Base-by-base conservation (phyloP, 108 stramenopile species). In the Thalassiosira profunda region DNA sequence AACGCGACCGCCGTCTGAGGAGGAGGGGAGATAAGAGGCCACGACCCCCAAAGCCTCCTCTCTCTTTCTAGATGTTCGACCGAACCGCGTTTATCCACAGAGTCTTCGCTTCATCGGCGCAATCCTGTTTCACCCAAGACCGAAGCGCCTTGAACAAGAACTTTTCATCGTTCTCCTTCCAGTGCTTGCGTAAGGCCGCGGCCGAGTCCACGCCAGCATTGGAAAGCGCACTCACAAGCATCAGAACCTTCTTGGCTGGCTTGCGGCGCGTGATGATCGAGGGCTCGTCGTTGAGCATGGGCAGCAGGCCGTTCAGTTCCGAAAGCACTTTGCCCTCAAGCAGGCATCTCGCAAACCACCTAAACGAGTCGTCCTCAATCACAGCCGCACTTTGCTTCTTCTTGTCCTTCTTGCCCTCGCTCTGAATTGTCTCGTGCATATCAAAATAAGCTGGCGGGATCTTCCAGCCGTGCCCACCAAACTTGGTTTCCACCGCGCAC, bases 271-370 rank as follows among this genome's bases (percentile, higher is more conserved):
- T 95, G 15, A 95, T 83, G 12, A 89, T 80, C 15, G 74, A 37
- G 17, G 94, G 89, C 24, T 76, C 84, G 35, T 92, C 94, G 44
- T 89, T 95, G 35, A 90, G 69, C 51, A 86, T 38, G 11, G 44
- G 65, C 10, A 47, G 5, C 11, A 92, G 63, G 24, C 31, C 67
- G 21, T 49, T 33, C 14, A 96, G 71, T 40, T 93, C 90, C 14
- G 71, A 26, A 23, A 96, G 45, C 5, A 93, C 84, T 43, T 91
- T 93, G 29, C 94, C 94, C 69, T 96, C 94, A 30, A 91, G 54
- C 26, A 96, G 67, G 69, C 70, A 87, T 46, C 90, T 66, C 36
- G 84, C 92, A 81, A 96, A 96, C 88, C 89, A 93, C 17, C 89
- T 82, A 64, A 84, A 96, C 7, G 82, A 84, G 60, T 96, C 94